A percentile compares a stretch with the other conserved stretches of the same genome.
Conservation (phyloP, 805 yeast species). For the Martiniozyma abietophila region DNA sequence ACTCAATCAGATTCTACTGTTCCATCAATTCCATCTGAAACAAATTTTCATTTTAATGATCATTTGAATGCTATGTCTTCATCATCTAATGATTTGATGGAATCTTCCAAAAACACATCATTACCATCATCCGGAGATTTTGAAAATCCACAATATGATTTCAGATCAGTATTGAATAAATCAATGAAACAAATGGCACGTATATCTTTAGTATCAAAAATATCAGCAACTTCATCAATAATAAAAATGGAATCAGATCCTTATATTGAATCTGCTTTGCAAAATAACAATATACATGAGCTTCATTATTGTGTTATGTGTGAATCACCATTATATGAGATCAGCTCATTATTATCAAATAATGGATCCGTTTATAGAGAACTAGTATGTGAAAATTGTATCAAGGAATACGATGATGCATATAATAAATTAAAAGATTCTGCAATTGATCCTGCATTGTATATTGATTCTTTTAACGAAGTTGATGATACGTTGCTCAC, state of each 20-base stretch:
- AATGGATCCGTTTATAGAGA: slow-evolving; percentile 32
- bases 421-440: no score
- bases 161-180: slow-evolving; percentile 11
- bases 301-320: slow-evolving; percentile 56
- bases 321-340: slow-evolving; percentile 58
- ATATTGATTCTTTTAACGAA: no score
- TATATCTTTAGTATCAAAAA: no score
- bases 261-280: slow-evolving; percentile 21
- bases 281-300: neutral
- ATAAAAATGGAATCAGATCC: slow-evolving; percentile 22
- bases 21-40: neutral
- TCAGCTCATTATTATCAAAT: slow-evolving; percentile 32
- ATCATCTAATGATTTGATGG: neutral
- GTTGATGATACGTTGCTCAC: no score
- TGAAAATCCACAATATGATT: slow-evolving; percentile 5
- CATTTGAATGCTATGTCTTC: slow-evolving; percentile 1
- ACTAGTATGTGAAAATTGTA: slow-evolving; percentile 55
- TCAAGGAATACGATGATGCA: no score
- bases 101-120: slow-evolving; percentile 5
- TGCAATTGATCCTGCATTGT: neutral
- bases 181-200: slow-evolving; percentile 14
- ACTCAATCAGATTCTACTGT: neutral
- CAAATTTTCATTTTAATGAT: neutral
- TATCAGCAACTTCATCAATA: slow-evolving; percentile 17
- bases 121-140: slow-evolving; percentile 15